A percentile compares a stretch with the other conserved stretches of the same genome.
These are phyloP conservation scores for Cytospora piceae DNA, from an alignment of 2,329 filamentous ascomycete species.

Conservation along the genomic window DNA sequence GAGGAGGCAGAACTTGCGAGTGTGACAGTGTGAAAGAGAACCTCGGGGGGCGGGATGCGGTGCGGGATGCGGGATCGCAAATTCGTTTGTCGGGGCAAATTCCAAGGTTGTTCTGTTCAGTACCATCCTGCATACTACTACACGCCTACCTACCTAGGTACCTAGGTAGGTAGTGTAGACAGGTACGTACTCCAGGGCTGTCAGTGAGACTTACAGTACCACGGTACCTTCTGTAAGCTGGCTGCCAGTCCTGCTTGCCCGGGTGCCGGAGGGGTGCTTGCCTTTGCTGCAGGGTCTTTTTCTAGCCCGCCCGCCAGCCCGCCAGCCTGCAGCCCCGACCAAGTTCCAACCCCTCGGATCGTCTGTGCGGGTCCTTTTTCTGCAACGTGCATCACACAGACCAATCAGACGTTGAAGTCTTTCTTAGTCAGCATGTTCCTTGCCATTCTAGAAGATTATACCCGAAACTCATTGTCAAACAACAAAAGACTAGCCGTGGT, in stretches of 20 bases:
- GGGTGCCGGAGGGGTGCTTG: background rate
- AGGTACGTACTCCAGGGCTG: too few relatives aligned
- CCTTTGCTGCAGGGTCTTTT: background rate
- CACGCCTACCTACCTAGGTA: background rate
- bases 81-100: background rate
- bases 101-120: background rate
- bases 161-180: too few relatives aligned
- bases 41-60: background rate
- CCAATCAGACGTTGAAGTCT: background rate
- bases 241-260: too few relatives aligned
- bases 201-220: too few relatives aligned
- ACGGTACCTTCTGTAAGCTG: too few relatives aligned
- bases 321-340: background rate
- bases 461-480: background rate
- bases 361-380: background rate
- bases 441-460: background rate
- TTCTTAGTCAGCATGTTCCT: background rate
- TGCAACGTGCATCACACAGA: background rate
- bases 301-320: too few relatives aligned
- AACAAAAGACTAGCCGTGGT: background rate
- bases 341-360: conserved; percentile 1
- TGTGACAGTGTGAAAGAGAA: conserved; percentile 4
- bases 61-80: background rate
- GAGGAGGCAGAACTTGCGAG: conserved; percentile 8
- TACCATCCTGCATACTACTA: background rate